These are phyloP conservation scores for Uncinocarpus reesii DNA, from an alignment of 2,329 filamentous ascomycete species.

Conservation along the genomic window DNA sequence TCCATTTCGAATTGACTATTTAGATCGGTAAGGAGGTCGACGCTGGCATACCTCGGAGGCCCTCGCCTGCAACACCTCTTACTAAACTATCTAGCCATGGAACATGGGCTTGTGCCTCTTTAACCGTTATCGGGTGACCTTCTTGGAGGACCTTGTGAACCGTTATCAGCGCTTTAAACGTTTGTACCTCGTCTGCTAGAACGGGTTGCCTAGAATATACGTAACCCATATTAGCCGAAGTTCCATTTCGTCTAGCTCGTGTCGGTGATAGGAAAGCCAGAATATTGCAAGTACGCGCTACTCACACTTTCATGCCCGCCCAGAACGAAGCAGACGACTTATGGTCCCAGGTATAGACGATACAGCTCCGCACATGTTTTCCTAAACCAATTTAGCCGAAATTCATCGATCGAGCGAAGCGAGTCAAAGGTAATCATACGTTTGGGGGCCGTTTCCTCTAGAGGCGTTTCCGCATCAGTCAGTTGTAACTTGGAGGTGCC, in stretches of 20 bases:
- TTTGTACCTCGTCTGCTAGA: slow-evolving; percentile 94
- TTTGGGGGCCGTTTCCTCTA: slow-evolving; percentile 58
- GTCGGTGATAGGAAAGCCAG: background rate
- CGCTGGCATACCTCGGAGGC: slow-evolving; percentile 55
- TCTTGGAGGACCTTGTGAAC: slow-evolving; percentile 97
- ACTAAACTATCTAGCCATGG: slow-evolving; percentile 89
- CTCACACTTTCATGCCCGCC: slow-evolving; percentile 96
- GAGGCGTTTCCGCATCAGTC: slow-evolving; percentile 4
- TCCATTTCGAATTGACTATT: background rate
- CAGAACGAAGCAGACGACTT: slow-evolving; percentile 92
- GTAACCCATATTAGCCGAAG: background rate
- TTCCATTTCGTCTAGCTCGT: background rate
- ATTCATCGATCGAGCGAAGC: slow-evolving; percentile 52
- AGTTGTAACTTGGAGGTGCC: slow-evolving; percentile 8
- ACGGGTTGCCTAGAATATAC: slow-evolving; percentile 66
- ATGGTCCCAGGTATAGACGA: slow-evolving; percentile 99
- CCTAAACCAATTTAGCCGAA: slow-evolving; percentile 31
- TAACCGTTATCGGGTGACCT: slow-evolving; percentile 76
- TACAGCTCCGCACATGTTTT: slow-evolving; percentile 96
- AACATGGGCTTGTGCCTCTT: slow-evolving; percentile 79
- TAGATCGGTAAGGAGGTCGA: background rate
- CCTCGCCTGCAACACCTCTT: slow-evolving; percentile 70
- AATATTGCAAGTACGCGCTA: slow-evolving; percentile 18
- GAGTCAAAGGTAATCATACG: slow-evolving; percentile 35
- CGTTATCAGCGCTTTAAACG: slow-evolving; percentile 95